Evolutionary conservation across 31 red algal genomes (phyloP), one percentile per base, ranked within the genome.

Genomic region (Porphyra umbilicalis): DNA sequence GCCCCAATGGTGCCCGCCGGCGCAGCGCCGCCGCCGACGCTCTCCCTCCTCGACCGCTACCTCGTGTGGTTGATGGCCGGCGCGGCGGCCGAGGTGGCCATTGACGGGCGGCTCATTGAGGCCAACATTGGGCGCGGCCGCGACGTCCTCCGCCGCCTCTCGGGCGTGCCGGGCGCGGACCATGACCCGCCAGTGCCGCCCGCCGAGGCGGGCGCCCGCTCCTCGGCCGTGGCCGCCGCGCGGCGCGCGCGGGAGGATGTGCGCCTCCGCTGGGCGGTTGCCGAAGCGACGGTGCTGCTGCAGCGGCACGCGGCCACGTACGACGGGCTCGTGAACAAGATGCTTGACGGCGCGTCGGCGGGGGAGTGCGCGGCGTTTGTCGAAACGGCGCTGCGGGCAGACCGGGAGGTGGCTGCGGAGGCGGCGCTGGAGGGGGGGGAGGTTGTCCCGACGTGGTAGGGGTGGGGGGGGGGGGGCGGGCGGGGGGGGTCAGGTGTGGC

Each of bases 51-150:
- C 8, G 85, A 94, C 33, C 76, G 68, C 36, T 88, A 88, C 77
- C 78, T 94, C 13, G 83, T 94, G 34, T 94, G 92, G 92, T 71
- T 90, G 81, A 80, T 90, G 20, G 78, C 83, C 68, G 88, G 87
- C 29, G 88, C 88, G 15, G 88, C 84, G 33, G 88, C 84, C 35
- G 92, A 94, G 42, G 76, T 76, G 9, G 83, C 57, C 33, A 35
- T 89, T 77, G 92, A 94, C 40, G 88, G 88, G 8, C 82, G 74
- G 79, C 88, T 94, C 39, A 87, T 94, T 18, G 84, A 90, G 36
- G 85, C 88, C 1, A 79, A 90, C 42, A 84, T 86, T 35, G 77
- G 35, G 30, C 18, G 32, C 20, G 89, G 84, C 25, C 75, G 80
- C 18, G 75, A 75, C 16, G 33, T 92, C 68, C 44, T 92, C 35